These are phyloP conservation scores for Xeromyces bisporus DNA, from an alignment of 495 filamentous ascomycete genomes.

Conservation along the genomic window DNA sequence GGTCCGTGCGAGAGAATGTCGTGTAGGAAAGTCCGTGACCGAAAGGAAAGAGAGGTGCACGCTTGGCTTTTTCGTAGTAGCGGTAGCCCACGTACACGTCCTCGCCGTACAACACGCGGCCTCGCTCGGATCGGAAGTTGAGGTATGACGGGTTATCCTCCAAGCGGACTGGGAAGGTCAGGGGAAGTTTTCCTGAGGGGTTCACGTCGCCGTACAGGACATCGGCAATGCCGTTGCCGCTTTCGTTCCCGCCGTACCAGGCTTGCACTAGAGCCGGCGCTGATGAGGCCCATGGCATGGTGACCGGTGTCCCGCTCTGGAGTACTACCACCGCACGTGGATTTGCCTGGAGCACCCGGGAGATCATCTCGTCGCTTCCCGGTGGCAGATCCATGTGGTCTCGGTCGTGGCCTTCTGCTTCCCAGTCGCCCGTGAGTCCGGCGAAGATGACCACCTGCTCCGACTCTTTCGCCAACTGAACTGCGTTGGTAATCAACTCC, in stretches of 20 bases:
- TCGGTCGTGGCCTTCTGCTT: slow-evolving; percentile 77
- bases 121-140: slow-evolving; percentile 66
- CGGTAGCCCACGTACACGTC: slow-evolving; percentile 71
- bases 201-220: slow-evolving; percentile 39
- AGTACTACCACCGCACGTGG: slow-evolving; percentile 62
- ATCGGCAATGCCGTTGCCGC: slow-evolving; percentile 45
- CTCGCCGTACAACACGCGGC: slow-evolving; percentile 61
- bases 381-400: slow-evolving; percentile 68
- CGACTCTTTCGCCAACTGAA: slow-evolving; percentile 39
- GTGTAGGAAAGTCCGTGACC: slow-evolving; percentile 77
- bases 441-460: slow-evolving; percentile 68
- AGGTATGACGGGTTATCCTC: slow-evolving; percentile 62
- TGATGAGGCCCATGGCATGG: slow-evolving; percentile 63
- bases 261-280: slow-evolving; percentile 56
- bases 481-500: slow-evolving; percentile 48
- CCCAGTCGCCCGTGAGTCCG: slow-evolving; percentile 74
- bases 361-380: slow-evolving; percentile 57
- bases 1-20: slow-evolving; percentile 49
- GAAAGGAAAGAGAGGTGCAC: slow-evolving; percentile 57
- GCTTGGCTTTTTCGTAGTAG: slow-evolving; percentile 57
- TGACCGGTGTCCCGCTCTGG: slow-evolving; percentile 70
- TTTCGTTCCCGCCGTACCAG: slow-evolving; percentile 55
- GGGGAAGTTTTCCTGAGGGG: slow-evolving; percentile 37
- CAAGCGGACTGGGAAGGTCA: slow-evolving; percentile 47
- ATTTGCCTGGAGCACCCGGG: slow-evolving; percentile 51